phyloP scores from a whole-genome alignment of 208 protist species.

The Hexamita inflata region DNA sequence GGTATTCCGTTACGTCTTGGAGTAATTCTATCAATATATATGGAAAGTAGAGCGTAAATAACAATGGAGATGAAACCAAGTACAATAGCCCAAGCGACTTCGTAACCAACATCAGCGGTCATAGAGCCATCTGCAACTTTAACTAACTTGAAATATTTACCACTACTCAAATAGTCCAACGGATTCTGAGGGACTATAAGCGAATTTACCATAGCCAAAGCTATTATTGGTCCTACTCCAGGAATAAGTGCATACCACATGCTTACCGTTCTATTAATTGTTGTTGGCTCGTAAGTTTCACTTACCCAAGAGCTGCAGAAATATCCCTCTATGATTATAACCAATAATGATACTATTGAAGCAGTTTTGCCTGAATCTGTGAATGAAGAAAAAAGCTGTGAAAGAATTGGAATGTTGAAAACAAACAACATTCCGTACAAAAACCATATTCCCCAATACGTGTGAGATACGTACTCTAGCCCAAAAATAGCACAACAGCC shows the following conservation, averaged over 20 bases:
- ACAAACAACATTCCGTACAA: neutral
- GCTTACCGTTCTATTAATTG: neutral
- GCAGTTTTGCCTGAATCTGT: too few species aligned
- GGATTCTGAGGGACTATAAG: neutral
- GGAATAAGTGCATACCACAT: constrained; percentile 4
- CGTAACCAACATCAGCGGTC: neutral
- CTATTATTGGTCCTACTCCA: neutral
- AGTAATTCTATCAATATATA: constrained; percentile 48
- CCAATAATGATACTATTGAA: too few species aligned
- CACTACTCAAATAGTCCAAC: neutral
- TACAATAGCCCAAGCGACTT: neutral
- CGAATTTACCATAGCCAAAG: neutral
- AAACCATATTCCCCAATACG: neutral
- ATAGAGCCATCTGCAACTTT: too few species aligned
- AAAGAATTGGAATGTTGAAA: neutral
- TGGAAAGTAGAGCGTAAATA: constrained; percentile 39
- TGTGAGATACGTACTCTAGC: too few species aligned
- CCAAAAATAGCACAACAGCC: too few species aligned
- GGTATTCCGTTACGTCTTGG: constrained; percentile 32
- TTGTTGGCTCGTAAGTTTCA: too few species aligned
- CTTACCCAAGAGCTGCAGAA: too few species aligned
- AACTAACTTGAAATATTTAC: neutral
- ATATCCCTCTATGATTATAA: too few species aligned
- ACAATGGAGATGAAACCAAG: constrained; percentile 38
- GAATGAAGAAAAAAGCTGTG: neutral